Evolutionary conservation across 2,329 filamentous ascomycete species (phyloP), one percentile per base, ranked within the genome.

Genomic region (Talaromyces sp.): DNA sequence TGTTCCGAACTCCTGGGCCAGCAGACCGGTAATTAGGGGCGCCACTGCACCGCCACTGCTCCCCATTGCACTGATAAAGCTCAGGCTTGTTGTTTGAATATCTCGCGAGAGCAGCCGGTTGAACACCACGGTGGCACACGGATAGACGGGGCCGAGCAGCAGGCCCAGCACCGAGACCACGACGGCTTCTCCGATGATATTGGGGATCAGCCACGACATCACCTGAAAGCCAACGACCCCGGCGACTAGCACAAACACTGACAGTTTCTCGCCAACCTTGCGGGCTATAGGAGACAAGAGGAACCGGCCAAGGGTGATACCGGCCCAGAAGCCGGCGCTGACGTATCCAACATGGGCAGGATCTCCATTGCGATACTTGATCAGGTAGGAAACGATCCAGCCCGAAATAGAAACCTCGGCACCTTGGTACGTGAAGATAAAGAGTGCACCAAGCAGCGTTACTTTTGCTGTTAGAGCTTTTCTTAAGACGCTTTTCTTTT

Each of bases 371-470:
- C 90, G 86, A 63, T 86, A 83, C 55, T 83, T 82, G 73, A 94
- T 91, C 43, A 95, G 78, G 77, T 92, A 95, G 2, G 88, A 91
- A 63, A 93, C 91, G 54, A 93, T 88, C 91, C 91, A 95, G 57
- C 91, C 90, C 0, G 88, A 90, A 64, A 93, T 90, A 14, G 87
- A 87, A 17, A 95, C 90, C 74, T 95, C 91, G 38, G 89, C 88
- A 35, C 90, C 91, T 74, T 94, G 90, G 72, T 96, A 95, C 27
- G 87, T 85, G 72, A 95, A 94, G 72, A 94, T 89, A 78, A 94
- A 94, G 10, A 91, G 72, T 0, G 90, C 88, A 3, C 90, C 89
- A 0, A 94, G 80, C 1, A 94, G 74, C 0, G 92, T 90, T 4
- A 86, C 81, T 32, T 74, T 77, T 65, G 80, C 81, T 60, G 76